Conservation (phyloP, 2,329 filamentous ascomycete species). For the Mariannaea elegans region DNA sequence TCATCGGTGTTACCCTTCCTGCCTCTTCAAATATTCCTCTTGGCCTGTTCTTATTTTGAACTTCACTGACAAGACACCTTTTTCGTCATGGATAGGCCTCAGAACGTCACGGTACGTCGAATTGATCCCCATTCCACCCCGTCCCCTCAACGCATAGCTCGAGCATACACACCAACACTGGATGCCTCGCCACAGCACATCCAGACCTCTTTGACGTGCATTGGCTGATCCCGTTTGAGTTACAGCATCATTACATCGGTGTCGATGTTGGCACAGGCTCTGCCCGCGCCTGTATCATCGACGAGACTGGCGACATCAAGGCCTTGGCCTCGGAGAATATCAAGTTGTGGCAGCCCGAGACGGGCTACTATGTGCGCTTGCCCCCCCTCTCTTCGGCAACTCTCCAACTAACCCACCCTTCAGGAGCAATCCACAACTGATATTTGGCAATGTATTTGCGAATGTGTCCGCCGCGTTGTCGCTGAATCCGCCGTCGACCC, state of each 20-base stretch:
- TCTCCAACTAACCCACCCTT: conserved; percentile 15
- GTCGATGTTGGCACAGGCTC: conserved; percentile 97
- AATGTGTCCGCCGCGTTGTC: conserved; percentile 84
- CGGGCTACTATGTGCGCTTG: conserved; percentile 74
- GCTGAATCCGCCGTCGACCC: conserved; percentile 82
- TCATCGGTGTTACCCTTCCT: conserved; percentile 16
- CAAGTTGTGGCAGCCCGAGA: conserved; percentile 81
- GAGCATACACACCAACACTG: conserved; percentile 15
- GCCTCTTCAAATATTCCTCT: conserved; percentile 6
- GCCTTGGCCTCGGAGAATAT: conserved; percentile 78
- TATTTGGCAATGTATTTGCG: conserved; percentile 96
- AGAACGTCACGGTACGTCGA: conserved; percentile 44
- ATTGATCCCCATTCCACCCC: background rate
- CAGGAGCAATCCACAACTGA: conserved; percentile 97
- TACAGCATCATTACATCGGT: conserved; percentile 74
- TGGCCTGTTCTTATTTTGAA: conserved; percentile 14
- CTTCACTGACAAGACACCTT: conserved; percentile 21
- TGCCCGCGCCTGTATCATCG: conserved; percentile 94
- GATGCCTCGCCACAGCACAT: background rate
- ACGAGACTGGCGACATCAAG: conserved; percentile 88
- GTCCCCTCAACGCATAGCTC: background rate
- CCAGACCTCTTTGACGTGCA: background rate
- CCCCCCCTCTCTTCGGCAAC: background rate
- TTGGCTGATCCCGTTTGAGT: conserved; percentile 24
- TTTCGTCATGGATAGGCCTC: conserved; percentile 45